phyloP scores from a whole-genome alignment of 2,329 filamentous ascomycete species.

The Colletotrichum costaricense region DNA sequence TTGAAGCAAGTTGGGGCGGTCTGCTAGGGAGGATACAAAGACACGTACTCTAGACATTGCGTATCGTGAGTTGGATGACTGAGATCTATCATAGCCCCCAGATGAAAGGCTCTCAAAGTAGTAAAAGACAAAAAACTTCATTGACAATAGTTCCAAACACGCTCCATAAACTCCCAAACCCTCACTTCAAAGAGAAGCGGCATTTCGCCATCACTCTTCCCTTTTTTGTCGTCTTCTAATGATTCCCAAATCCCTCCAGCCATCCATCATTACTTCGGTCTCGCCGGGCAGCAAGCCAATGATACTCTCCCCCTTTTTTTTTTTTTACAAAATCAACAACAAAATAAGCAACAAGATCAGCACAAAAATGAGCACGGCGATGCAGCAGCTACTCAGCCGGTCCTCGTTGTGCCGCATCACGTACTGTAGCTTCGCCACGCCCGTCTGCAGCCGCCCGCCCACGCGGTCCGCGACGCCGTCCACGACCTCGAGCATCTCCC shows the following conservation, averaged over 20 bases:
- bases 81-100: constrained; percentile 7
- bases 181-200: background rate
- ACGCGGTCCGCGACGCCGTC: constrained; percentile 89
- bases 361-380: constrained; percentile 87
- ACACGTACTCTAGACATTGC: constrained; percentile 11
- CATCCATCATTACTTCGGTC: no score
- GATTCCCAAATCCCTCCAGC: no score
- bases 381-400: constrained; percentile 87
- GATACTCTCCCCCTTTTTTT: no score
- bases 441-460: constrained; percentile 84
- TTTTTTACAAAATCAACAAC: constrained; percentile 67
- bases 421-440: constrained; percentile 86
- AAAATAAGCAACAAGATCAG: constrained; percentile 88
- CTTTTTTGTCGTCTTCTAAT: no score
- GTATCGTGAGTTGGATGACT: constrained; percentile 20
- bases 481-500: constrained; percentile 86
- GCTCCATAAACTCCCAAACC: constrained; percentile 27
- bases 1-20: background rate
- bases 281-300: no score
- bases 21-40: background rate
- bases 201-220: background rate
- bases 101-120: background rate
- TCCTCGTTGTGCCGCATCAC: constrained; percentile 94
- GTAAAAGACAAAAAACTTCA: background rate
- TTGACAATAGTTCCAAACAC: background rate